These are phyloP conservation scores for Rhynchosporium graminicola DNA, from an alignment of 2,329 filamentous ascomycete genomes.

Conservation along the genomic window DNA sequence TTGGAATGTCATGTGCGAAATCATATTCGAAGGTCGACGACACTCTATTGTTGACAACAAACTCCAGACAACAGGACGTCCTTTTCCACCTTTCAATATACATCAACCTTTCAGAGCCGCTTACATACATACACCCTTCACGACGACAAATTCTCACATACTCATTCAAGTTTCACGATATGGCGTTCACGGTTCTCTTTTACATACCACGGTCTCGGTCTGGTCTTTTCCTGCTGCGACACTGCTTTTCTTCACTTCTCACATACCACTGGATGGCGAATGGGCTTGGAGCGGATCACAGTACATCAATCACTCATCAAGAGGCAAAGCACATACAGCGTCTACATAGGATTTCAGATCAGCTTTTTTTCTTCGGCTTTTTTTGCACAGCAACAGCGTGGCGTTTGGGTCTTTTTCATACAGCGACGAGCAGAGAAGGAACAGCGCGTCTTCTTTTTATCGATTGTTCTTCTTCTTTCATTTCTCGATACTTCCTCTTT, in stretches of 20 bases:
- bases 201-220: slow-evolving; percentile 3
- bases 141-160: slow-evolving; percentile 1
- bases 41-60: no score
- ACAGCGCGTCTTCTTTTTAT: no score
- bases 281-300: slow-evolving; percentile 5
- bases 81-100: background rate
- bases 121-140: background rate
- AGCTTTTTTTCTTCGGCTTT: background rate
- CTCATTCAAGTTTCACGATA: background rate
- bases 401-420: slow-evolving; percentile 10
- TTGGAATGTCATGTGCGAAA: background rate
- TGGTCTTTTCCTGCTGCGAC: background rate
- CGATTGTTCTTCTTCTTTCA: background rate
- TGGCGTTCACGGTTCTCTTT: slow-evolving; percentile 6
- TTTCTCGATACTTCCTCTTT: background rate
- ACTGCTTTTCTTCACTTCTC: slow-evolving; percentile 1
- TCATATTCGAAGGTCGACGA: no score
- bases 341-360: background rate
- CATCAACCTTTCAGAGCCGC: background rate
- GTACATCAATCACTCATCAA: background rate
- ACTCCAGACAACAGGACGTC: background rate
- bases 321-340: slow-evolving; percentile 6
- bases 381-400: slow-evolving; percentile 12
- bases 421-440: background rate
- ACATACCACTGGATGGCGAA: background rate